Conservation (phyloP, 2,329 filamentous ascomycete genomes). For the Pseudocercospora musae region DNA sequence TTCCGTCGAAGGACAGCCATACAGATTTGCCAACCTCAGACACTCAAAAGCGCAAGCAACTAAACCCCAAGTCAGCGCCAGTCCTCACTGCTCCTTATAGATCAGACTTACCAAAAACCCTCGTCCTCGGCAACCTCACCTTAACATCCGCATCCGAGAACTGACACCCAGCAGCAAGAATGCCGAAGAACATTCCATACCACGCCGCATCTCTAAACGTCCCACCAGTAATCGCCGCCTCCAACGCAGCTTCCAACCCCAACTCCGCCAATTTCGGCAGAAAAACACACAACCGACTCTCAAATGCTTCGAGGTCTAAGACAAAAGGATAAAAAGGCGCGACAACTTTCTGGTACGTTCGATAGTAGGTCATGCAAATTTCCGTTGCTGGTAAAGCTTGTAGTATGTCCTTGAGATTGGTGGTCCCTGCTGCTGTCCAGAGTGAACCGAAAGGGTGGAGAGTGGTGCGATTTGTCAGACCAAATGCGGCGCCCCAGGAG, state of each 20-base stretch:
- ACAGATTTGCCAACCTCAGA: constrained; percentile 8
- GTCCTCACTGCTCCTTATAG: background rate
- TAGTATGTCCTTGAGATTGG: constrained; percentile 7
- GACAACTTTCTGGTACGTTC: constrained; percentile 5
- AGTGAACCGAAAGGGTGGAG: constrained; percentile 8
- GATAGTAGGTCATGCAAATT: constrained; percentile 8
- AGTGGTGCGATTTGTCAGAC: constrained; percentile 7
- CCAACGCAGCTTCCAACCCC: background rate
- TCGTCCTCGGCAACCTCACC: constrained; percentile 3
- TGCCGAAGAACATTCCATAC: constrained; percentile 7
- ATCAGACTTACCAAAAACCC: constrained; percentile 2
- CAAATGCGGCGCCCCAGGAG: constrained; percentile 4
- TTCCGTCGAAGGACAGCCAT: constrained; percentile 7
- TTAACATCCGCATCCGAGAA: constrained; percentile 2
- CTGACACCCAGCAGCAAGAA: constrained; percentile 8
- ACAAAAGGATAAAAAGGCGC: constrained; percentile 6
- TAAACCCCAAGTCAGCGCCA: background rate
- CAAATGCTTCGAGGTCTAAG: constrained; percentile 2
- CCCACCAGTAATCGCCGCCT: background rate
- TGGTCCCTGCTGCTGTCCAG: constrained; percentile 4
- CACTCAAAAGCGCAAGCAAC: constrained; percentile 11
- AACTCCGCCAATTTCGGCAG: background rate
- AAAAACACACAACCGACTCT: background rate
- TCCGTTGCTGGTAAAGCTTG: constrained; percentile 6
- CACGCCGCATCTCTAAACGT: constrained; percentile 4